Percentiles rank a stretch among this genome's conserved stretches.
Conservation (phyloP, 306 rosid species). For the Prunus dulcis region DNA sequence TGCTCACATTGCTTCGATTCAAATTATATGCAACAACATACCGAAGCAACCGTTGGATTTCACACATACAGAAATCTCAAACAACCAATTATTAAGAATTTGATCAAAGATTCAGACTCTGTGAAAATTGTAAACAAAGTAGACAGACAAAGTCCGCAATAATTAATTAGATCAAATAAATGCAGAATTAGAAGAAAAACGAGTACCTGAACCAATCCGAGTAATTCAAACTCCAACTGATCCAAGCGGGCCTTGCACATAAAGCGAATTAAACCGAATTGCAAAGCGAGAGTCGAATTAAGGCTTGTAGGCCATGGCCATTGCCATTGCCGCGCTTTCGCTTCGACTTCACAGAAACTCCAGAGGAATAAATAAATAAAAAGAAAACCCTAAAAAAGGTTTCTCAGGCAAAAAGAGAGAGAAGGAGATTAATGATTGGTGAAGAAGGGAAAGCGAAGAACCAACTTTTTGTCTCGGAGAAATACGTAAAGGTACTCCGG, state of each 20-base stretch:
- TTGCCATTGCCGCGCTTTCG: slow-evolving; percentile 30
- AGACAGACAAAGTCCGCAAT: neutral
- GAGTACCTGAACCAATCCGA: slow-evolving; percentile 33
- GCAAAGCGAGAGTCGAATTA: slow-evolving; percentile 15
- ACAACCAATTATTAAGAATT: neutral
- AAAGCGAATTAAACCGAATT: slow-evolving; percentile 11
- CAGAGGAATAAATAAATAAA: neutral
- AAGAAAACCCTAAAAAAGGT: slow-evolving; percentile 21
- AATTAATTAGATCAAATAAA: neutral
- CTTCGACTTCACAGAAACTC: slow-evolving; percentile 44
- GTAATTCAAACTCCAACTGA: slow-evolving; percentile 10
- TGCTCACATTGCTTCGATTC: neutral
- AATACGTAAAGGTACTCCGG: neutral
- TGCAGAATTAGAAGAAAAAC: neutral
- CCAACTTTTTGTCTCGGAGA: slow-evolving; percentile 3
- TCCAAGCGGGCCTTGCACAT: neutral
- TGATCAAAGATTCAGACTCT: neutral
- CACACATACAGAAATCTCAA: neutral
- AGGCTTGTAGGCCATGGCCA: slow-evolving; percentile 36
- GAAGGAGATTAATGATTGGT: neutral
- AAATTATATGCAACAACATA: neutral
- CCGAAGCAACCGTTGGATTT: neutral
- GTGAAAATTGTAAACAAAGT: neutral
- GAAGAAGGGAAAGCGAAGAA: neutral
- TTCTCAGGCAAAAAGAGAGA: slow-evolving; percentile 6